Evolutionary conservation across 192 early-diverging fungal species (phyloP).

Genomic region (Endogone sp.): DNA sequence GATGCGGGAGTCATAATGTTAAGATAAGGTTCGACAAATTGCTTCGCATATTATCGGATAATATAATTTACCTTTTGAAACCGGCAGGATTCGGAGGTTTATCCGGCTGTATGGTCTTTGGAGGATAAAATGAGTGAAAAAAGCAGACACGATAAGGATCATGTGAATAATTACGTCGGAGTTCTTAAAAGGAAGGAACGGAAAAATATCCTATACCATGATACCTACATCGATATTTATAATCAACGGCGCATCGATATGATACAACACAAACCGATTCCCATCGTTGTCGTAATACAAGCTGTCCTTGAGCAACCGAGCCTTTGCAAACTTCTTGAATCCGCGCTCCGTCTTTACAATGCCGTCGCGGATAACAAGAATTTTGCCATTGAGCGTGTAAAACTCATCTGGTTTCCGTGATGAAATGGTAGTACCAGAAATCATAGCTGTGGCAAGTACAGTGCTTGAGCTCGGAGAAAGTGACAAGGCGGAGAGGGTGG

Average conservation of each 20-base stretch:
- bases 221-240: background rate
- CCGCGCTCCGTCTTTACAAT: slow-evolving; percentile 6
- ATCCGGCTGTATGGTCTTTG: background rate
- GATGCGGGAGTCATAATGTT: background rate
- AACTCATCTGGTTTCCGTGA: background rate
- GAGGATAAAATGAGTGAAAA: background rate
- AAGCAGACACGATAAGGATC: background rate
- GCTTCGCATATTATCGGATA: too few relatives aligned
- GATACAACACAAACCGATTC: slow-evolving; percentile 4
- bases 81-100: background rate
- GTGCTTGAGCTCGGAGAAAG: background rate
- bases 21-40: too few relatives aligned
- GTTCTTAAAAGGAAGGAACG: too few relatives aligned
- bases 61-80: background rate
- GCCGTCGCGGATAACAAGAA: background rate
- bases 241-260: slow-evolving; percentile 2
- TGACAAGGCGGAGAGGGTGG: background rate
- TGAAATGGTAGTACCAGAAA: background rate
- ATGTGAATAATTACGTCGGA: too few relatives aligned
- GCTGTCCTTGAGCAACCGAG: background rate
- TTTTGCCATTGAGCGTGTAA: slow-evolving; percentile 7
- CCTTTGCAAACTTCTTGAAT: slow-evolving; percentile 4
- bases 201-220: too few relatives aligned
- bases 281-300: slow-evolving; percentile 6
- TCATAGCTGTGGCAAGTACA: background rate